Percentiles rank a stretch among this genome's conserved stretches.
Conservation (phyloP, 2,329 filamentous ascomycete genomes). For the Aspergillus vadensis region DNA sequence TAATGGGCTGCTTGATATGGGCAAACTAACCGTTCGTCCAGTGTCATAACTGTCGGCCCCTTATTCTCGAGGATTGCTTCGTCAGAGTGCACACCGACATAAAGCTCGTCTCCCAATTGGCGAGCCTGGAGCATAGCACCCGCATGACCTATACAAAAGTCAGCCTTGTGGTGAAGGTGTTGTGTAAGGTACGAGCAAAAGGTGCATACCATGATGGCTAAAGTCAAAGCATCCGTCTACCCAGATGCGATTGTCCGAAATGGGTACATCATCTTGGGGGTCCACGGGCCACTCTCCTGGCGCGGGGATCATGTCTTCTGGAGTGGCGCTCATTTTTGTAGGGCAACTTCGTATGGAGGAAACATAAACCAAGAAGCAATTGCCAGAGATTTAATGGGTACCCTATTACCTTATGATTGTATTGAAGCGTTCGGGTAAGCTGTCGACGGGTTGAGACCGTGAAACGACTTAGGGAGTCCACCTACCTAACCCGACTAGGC, state of each 20-base stretch:
- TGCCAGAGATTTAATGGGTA: no score
- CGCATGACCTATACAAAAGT: conserved; percentile 73
- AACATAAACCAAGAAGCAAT: neutral
- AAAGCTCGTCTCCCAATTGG: conserved; percentile 82
- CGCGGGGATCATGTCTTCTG: conserved; percentile 49
- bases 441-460: neutral
- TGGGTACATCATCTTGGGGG: conserved; percentile 60
- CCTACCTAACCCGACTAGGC: neutral
- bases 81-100: conserved; percentile 93
- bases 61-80: conserved; percentile 96
- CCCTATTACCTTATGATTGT: neutral
- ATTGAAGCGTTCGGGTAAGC: neutral
- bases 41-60: conserved; percentile 94
- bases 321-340: conserved; percentile 18
- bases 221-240: conserved; percentile 99
- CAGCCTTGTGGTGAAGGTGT: conserved; percentile 9
- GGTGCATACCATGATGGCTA: conserved; percentile 77
- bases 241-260: conserved; percentile 79
- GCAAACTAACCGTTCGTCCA: conserved; percentile 71
- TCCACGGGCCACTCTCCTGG: conserved; percentile 65
- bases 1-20: neutral
- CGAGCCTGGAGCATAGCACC: conserved; percentile 96
- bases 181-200: neutral
- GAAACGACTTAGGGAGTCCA: neutral
- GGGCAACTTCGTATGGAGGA: neutral